A percentile compares a stretch with the other conserved stretches of the same genome.
phyloP scores from a whole-genome alignment of 169 alveolate species.

The Ichthyophthirius multifiliis region DNA sequence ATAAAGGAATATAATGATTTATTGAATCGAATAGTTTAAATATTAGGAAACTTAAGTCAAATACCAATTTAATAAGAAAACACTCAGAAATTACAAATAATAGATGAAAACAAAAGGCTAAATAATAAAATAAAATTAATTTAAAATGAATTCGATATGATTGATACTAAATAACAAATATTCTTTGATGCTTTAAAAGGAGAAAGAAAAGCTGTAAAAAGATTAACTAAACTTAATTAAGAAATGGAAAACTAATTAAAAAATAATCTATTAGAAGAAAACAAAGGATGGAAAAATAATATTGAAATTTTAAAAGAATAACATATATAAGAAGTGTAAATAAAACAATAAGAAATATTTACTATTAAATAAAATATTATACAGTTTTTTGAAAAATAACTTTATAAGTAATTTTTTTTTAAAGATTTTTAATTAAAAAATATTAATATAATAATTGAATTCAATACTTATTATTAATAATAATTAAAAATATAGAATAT shows the following conservation, averaged over 20 bases:
- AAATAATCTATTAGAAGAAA: constrained; percentile 18
- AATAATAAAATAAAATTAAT: background rate
- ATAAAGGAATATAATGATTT: background rate
- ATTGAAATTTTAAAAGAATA: background rate
- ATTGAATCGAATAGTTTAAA: background rate
- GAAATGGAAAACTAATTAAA: constrained; percentile 6
- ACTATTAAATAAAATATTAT: too few relatives aligned
- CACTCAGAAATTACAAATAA: background rate
- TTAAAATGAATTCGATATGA: background rate
- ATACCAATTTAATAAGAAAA: background rate
- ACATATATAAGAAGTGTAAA: background rate
- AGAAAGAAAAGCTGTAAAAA: background rate
- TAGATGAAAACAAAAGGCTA: background rate
- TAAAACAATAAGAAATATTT: constrained; percentile 2
- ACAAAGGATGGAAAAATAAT: background rate
- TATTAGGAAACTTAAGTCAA: background rate
- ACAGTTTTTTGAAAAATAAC: too few relatives aligned
- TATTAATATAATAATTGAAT: too few relatives aligned
- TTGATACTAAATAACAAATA: background rate
- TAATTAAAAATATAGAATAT: too few relatives aligned
- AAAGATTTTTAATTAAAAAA: too few relatives aligned
- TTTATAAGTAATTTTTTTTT: too few relatives aligned
- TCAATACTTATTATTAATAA: too few relatives aligned
- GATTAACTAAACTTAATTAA: background rate
- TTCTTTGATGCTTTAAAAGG: background rate